Base-by-base conservation (phyloP, 2,329 filamentous ascomycete species). In the Coniella lustricola region DNA sequence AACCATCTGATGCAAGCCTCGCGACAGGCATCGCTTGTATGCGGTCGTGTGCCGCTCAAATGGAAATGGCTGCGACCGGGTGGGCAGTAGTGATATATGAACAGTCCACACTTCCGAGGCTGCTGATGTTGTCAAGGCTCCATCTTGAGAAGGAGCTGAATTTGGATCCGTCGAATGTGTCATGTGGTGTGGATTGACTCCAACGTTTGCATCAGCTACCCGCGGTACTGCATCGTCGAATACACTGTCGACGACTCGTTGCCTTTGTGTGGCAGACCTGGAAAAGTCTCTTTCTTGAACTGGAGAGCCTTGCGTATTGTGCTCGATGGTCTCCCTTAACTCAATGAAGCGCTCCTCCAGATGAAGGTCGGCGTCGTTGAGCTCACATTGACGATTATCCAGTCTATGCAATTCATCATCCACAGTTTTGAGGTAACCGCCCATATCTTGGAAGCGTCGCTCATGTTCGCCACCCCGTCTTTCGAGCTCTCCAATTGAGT, bases 1-100 rank as follows among this genome's bases (percentile, higher is more conserved):
- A 16, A 81, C 67, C 63, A 79, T 74, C 50, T 73, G 75, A 55
- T 81, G 78, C 38, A 81, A 68, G 3, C 78, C 78, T 14, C 78
- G 74, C 13, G 78, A 82, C 4, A 81, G 66, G 38, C 77, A 81
- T 37, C 78, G 70, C 57, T 80, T 80, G 61, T 82, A 82, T 3
- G 77, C 77, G 35, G 69, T 74, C 13, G 77, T 81, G 55, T 81
- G 76, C 57, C 78, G 77, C 61, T 81, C 78, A 58, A 81, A 82
- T 0, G 78, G 78, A 54, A 81, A 79, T 4, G 76, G 73, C 48
- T 76, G 72, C 31, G 69, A 69, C 12, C 67, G 67, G 40, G 71
- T 73, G 3, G 78, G 78, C 33, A 82, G 67, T 12, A 82, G 68
- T 2, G 78, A 81, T 32, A 82, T 68, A 56, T 81, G 77, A 22